Conservation (phyloP, 1,139 yeast genomes). For the Pichia sp. region DNA sequence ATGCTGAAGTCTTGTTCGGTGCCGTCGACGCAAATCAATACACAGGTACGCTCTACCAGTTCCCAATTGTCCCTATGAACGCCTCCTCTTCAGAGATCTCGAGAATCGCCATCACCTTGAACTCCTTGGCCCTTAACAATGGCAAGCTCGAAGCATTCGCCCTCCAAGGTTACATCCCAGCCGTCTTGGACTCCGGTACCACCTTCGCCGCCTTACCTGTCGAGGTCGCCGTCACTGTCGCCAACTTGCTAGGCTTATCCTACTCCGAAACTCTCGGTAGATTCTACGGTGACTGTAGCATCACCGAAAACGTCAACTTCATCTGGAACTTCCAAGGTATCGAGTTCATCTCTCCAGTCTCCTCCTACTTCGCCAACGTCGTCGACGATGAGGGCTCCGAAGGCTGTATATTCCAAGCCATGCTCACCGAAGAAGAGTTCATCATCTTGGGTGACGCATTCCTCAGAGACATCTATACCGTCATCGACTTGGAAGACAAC, state of each 20-base stretch:
- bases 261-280: constrained; percentile 31
- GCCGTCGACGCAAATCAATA: constrained; percentile 42
- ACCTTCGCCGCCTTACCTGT: constrained; percentile 48
- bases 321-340: constrained; percentile 46
- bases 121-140: constrained; percentile 16
- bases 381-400: constrained; percentile 8
- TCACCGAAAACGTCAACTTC: constrained; percentile 32
- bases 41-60: constrained; percentile 32
- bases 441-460: constrained; percentile 40
- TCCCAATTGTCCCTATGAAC: constrained; percentile 41
- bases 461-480: constrained; percentile 42
- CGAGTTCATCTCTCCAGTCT: constrained; percentile 45
- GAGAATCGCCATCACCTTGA: constrained; percentile 36
- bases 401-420: constrained; percentile 6
- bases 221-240: constrained; percentile 37
- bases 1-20: constrained; percentile 50
- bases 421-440: constrained; percentile 9
- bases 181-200: constrained; percentile 59
- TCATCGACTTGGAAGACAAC: constrained; percentile 42
- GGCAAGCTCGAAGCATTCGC: constrained; percentile 28
- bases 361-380: constrained; percentile 41
- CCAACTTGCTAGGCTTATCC: constrained; percentile 35
- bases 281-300: constrained; percentile 31
- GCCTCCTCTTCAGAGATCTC: constrained; percentile 33
- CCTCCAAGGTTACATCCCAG: constrained; percentile 36